A percentile compares a stretch with the other conserved stretches of the same genome.
Evolutionary conservation across 306 rosid genomes (phyloP).

Genomic region (Pterocarpus macrocarpus): DNA sequence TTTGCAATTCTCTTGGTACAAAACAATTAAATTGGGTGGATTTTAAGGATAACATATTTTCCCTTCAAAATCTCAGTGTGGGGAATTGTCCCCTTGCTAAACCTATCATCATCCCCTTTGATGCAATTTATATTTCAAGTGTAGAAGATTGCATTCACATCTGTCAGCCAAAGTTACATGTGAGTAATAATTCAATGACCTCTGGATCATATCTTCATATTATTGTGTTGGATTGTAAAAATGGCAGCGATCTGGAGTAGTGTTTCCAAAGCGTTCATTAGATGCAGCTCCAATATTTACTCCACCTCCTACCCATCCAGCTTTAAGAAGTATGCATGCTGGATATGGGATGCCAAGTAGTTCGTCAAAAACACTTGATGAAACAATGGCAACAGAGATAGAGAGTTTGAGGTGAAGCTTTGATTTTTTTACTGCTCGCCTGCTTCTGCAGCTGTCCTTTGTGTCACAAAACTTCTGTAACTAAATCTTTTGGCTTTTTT

Average conservation of each 20-base stretch:
- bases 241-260: constrained; percentile 87
- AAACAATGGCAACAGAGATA: constrained; percentile 94
- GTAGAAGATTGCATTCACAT: constrained; percentile 27
- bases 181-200: constrained; percentile 28
- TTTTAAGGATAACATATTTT: constrained; percentile 15
- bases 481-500: constrained; percentile 21
- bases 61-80: background rate
- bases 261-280: constrained; percentile 78
- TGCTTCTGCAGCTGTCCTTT: constrained; percentile 31
- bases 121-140: background rate
- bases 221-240: constrained; percentile 46
- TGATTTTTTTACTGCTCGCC: constrained; percentile 11
- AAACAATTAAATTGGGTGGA: constrained; percentile 28
- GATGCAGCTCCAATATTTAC: constrained; percentile 88
- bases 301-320: constrained; percentile 75
- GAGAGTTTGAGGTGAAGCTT: constrained; percentile 80
- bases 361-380: constrained; percentile 96
- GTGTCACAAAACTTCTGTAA: constrained; percentile 30
- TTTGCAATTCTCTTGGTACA: background rate
- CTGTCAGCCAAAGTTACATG: background rate
- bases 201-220: constrained; percentile 31
- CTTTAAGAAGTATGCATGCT: constrained; percentile 60
- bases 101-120: constrained; percentile 1
- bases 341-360: constrained; percentile 92
- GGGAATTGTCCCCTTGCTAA: constrained; percentile 11